phyloP scores from a whole-genome alignment of 2,329 filamentous ascomycete genomes.

The Massarina eburnea region DNA sequence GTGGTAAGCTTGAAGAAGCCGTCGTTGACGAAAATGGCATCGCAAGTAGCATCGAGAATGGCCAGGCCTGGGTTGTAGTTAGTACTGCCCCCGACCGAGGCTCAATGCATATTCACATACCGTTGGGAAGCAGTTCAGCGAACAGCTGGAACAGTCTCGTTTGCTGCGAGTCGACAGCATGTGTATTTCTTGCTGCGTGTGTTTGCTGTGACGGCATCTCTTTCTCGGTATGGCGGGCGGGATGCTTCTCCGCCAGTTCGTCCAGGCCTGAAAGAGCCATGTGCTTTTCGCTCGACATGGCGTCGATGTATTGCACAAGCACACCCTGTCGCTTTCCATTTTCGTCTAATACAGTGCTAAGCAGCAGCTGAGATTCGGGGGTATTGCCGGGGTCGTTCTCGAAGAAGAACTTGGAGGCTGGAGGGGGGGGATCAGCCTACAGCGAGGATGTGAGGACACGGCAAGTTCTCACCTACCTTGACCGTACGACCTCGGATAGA shows the following conservation, averaged over 20 bases:
- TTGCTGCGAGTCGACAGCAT: slow-evolving; percentile 34
- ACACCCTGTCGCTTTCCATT: slow-evolving; percentile 34
- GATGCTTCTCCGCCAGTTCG: slow-evolving; percentile 15
- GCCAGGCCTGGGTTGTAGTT: too few species aligned
- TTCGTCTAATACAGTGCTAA: slow-evolving; percentile 37
- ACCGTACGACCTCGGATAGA: slow-evolving; percentile 39
- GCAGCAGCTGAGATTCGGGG: slow-evolving; percentile 23
- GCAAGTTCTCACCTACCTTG: slow-evolving; percentile 40
- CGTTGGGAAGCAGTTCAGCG: slow-evolving; percentile 49
- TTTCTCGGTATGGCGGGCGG: slow-evolving; percentile 13
- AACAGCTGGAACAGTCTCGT: slow-evolving; percentile 48
- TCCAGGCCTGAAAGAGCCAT: slow-evolving; percentile 29
- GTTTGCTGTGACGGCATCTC: slow-evolving; percentile 7
- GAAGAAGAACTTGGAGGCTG: slow-evolving; percentile 32
- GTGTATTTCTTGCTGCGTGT: background rate
- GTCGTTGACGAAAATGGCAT: slow-evolving; percentile 51
- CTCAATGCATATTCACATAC: too few species aligned
- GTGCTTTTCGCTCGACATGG: slow-evolving; percentile 21
- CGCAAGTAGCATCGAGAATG: slow-evolving; percentile 48
- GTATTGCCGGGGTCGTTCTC: slow-evolving; percentile 12
- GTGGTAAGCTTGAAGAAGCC: slow-evolving; percentile 51
- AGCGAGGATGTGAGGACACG: slow-evolving; percentile 2
- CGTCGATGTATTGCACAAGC: slow-evolving; percentile 33
- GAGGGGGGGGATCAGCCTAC: slow-evolving; percentile 11
- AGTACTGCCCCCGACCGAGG: too few species aligned